Evolutionary conservation across 495 filamentous ascomycete species (phyloP), one percentile per base, ranked within the genome.

Genomic region (Lepraria neglecta): DNA sequence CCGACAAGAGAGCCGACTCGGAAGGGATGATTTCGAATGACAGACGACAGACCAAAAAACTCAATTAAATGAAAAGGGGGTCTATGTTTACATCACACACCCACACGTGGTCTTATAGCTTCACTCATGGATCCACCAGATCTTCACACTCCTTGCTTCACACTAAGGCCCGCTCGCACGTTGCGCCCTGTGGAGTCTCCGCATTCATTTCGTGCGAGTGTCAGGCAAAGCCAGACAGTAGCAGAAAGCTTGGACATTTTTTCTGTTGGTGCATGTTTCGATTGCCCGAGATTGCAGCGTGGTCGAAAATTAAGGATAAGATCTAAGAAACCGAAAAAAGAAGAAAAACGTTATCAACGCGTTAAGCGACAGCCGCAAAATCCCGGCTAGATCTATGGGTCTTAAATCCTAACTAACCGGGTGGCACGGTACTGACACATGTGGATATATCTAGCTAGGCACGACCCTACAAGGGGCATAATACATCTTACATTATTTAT

Each of bases 341-440:
- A 15, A n/a, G 19, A 2, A 21, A 33, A 38, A 54, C 51, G 51
- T 54, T 54, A 54, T 54, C 51, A 54, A 38, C 51, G 51, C 51
- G 51, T 54, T 35, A 54, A 54, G 51, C 51, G 51, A 54, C 17
- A 54, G 51, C 51, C 51, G 51, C 51, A 54, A 54, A 38, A 38
- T 38, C 35, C 35, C 35, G 35, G 35, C 35, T 38, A 38, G 35
- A 38, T 7, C 35, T 38, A 38, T 38, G 33, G 33, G 11, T 38
- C 33, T n/a, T n/a, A 24, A 24, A 24, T 12, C 35, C 35, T 38
- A 38, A 7, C 35, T 7, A 38, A 38, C 35, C 35, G 35, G n/a
- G 1, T 19, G 45, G 9, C 45, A n/a, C 45, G 45, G 45, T 19
- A n/a, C n/a, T 47, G 45, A 19, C 45, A 47, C 17, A 47, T 19